Evolutionary conservation across 1,284 basidiomycete species (phyloP), one percentile per base, ranked within the genome.

Genomic region (Taiwanofungus camphoratus): DNA sequence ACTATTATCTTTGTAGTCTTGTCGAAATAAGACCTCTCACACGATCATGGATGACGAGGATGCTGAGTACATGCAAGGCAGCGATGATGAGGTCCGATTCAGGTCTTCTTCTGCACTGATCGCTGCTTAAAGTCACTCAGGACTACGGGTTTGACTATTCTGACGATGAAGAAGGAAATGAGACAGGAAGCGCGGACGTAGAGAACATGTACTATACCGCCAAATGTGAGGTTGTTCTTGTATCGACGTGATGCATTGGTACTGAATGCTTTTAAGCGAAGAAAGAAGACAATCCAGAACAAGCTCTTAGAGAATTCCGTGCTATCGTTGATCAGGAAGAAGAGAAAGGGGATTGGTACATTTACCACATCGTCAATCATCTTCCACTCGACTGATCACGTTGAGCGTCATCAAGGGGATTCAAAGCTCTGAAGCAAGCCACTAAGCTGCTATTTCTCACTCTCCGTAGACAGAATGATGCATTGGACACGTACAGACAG

Each of bases 141-240:
- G 92, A 96, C 62, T 97, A 97, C 67, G 92, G 84, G 57, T 98
- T 98, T 63, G 92, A 96, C 65, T 99, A 97, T 63, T 94, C 92
- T 36, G 93, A 93, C 48, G 91, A 87, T 27, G 89, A 88, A 26
- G 88, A 87, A 27, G 92, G 76, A 16, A 78, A 83, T 41, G 86
- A 83, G 48, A 76, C 82, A 8, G 89, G 78, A 31, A 87, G 81
- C 46, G 89, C 85, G n/a, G 94, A 97, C 63, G 82, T 97, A 35
- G 96, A 99, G 72, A 99, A 99, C 61, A 82, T 93, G 77, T 99
- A 99, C 69, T 99, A 99, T 67, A 88, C 86, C 40, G 96, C 96
- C 9, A 99, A 99, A 64, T 82, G 92, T 95, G 54, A 48, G 82
- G 62, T 27, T 32, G 3, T 38, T 18, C 4, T n/a, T n/a, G 38